These are phyloP conservation scores for Aegilops speltoides DNA, from an alignment of 176 grass and related monocot species.

Conservation along the genomic window DNA sequence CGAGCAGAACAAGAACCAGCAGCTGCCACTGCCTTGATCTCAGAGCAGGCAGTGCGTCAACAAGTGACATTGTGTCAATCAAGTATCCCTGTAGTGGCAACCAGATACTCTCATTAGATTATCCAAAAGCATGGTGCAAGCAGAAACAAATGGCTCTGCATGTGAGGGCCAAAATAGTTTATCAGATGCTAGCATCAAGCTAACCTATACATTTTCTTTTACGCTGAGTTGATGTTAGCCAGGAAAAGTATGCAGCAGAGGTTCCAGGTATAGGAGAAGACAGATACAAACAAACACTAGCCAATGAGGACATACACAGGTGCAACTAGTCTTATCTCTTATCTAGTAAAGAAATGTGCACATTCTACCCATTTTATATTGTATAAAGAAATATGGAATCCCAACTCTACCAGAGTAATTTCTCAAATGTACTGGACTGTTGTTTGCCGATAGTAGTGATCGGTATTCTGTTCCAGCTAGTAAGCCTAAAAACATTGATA, in stretches of 20 bases:
- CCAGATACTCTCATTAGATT: not conserved
- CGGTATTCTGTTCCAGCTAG: not conserved
- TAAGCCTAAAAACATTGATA: not conserved
- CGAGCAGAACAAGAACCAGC: constrained; percentile 69
- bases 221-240: not conserved
- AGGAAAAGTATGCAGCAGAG: not conserved
- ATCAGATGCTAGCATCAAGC: not conserved
- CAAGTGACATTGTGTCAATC: constrained; percentile 84
- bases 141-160: not conserved
- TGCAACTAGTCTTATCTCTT: not conserved
- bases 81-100: constrained; percentile 48
- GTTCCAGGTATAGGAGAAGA: not conserved
- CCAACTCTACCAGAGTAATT: not conserved
- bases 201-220: not conserved
- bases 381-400: not conserved
- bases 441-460: not conserved
- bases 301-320: not conserved
- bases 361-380: not conserved
- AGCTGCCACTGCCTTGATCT: constrained; percentile 66
- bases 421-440: not conserved
- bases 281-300: not conserved
- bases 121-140: not conserved
- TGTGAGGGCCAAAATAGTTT: not conserved
- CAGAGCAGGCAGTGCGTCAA: constrained; percentile 70
- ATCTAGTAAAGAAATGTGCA: not conserved